Evolutionary conservation across 1,284 basidiomycete species (phyloP).

Genomic region (Stygiomarasmius scandens): DNA sequence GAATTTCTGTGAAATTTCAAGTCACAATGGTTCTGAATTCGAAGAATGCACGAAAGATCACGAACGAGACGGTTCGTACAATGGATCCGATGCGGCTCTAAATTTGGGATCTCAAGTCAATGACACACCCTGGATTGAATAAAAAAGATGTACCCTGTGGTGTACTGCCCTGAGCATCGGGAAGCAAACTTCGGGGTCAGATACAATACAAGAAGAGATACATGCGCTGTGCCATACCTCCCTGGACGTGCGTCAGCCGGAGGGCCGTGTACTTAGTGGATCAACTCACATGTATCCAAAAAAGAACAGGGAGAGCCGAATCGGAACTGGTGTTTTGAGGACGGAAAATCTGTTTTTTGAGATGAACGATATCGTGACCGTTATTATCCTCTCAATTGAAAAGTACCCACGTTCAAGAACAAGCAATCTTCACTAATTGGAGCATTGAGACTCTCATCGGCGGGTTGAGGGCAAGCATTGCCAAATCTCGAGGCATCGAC

Average conservation of each 20-base stretch:
- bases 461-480: not conserved
- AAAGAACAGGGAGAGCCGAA: constrained; percentile 3
- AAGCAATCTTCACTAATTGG: not conserved
- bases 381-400: not conserved
- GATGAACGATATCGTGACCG: not conserved
- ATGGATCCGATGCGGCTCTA: constrained; percentile 47
- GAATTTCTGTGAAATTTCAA: constrained; percentile 38
- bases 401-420: not conserved
- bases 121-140: not conserved
- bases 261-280: not conserved
- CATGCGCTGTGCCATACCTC: too few species aligned
- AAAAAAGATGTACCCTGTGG: constrained; percentile 36
- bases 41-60: not conserved
- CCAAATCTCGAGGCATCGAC: not conserved
- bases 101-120: not conserved
- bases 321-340: constrained; percentile 1
- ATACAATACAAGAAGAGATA: too few species aligned
- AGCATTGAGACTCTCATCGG: not conserved
- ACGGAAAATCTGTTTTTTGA: not conserved
- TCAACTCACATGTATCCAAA: constrained; percentile 4
- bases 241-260: too few species aligned
- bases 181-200: not conserved
- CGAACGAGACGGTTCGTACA: constrained; percentile 51
- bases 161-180: constrained; percentile 42
- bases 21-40: too few species aligned